Conservation (phyloP, 306 rosid species). For the Dalbergia oliveri region DNA sequence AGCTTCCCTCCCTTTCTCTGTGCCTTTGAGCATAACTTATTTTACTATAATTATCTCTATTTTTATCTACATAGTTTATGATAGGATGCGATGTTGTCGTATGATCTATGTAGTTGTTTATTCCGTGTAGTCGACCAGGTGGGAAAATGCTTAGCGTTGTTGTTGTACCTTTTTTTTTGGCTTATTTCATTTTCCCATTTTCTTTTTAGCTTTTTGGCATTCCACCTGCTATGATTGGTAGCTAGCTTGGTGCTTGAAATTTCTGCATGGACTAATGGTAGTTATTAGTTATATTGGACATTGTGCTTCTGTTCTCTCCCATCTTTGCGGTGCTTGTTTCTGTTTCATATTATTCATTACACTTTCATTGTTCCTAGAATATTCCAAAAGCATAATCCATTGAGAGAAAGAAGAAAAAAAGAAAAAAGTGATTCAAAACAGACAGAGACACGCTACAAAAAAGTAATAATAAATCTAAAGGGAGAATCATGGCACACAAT, state of each 20-base stretch:
- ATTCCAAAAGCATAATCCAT: not conserved
- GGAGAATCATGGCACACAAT: conserved; percentile 8
- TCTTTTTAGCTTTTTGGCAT: not conserved
- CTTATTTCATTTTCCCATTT: not conserved
- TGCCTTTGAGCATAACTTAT: not conserved
- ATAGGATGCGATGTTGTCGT: not conserved
- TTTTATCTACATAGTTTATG: not conserved
- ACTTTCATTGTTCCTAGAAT: not conserved
- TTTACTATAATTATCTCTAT: not conserved
- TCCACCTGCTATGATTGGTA: conserved; percentile 19
- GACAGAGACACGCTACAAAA: not conserved
- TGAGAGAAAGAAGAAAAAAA: not conserved
- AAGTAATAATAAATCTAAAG: not conserved
- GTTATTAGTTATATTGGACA: conserved; percentile 56
- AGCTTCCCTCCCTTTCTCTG: not conserved
- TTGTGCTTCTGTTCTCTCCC: conserved; percentile 10
- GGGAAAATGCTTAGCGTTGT: not conserved
- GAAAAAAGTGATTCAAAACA: not conserved
- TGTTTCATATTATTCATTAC: conserved; percentile 2
- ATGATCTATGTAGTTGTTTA: not conserved
- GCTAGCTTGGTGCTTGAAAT: conserved; percentile 46
- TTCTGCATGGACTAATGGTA: conserved; percentile 52
- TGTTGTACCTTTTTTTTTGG: not conserved
- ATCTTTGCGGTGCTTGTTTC: not conserved
- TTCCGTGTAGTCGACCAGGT: not conserved